Conservation (phyloP, 176 grass and related monocot species). For the Aegilops sharonensis region DNA sequence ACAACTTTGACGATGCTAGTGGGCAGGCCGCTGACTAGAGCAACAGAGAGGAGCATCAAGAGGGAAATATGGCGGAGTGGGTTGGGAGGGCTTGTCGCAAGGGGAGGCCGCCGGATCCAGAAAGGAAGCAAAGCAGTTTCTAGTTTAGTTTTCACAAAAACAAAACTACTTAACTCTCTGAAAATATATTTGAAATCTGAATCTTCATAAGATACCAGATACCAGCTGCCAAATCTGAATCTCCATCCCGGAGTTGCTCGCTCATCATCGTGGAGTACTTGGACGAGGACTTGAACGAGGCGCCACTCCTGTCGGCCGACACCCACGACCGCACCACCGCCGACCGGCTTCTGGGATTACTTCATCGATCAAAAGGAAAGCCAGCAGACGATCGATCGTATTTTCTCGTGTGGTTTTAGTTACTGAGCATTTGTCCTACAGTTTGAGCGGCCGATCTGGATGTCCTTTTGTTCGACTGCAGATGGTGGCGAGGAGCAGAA, state of each 20-base stretch:
- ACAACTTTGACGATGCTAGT: too few relatives aligned
- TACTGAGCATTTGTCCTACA: not conserved
- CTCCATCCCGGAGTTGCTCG: conserved; percentile 36
- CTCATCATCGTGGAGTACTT: conserved; percentile 39
- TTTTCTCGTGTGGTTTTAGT: not conserved
- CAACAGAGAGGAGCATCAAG: too few relatives aligned
- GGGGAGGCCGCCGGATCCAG: too few relatives aligned
- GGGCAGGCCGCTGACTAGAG: too few relatives aligned
- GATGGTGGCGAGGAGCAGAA: not conserved
- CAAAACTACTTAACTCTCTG: too few relatives aligned
- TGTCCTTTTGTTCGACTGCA: conserved; percentile 16
- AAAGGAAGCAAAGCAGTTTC: too few relatives aligned
- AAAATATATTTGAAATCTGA: too few relatives aligned
- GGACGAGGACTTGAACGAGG: conserved; percentile 37
- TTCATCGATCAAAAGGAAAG: conserved; percentile 38
- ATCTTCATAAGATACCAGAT: too few relatives aligned
- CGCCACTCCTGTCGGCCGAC: conserved; percentile 12
- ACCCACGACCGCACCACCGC: conserved; percentile 18
- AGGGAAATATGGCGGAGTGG: too few relatives aligned
- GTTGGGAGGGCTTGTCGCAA: too few relatives aligned
- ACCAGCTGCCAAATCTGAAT: too few relatives aligned
- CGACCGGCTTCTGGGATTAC: conserved; percentile 10
- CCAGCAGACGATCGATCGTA: not conserved
- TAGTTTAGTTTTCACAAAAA: too few relatives aligned
- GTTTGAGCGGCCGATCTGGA: not conserved